Percentiles rank a stretch among this genome's conserved stretches.
Conservation (phyloP, 805 yeast species). For the Teunomyces atbi region DNA sequence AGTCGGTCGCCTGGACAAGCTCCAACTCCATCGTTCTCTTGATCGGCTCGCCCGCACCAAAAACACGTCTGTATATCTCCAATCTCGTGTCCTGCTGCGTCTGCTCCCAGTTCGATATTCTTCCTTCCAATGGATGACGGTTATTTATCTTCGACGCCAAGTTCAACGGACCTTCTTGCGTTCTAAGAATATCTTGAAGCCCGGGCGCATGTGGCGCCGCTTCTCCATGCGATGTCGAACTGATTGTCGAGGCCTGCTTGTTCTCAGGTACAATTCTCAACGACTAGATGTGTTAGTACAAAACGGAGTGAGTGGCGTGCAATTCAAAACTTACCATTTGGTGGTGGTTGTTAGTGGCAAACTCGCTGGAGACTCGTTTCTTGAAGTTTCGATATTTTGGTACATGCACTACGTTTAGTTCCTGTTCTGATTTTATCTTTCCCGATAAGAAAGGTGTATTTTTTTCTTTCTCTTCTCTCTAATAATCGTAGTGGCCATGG, state of each 20-base stretch:
- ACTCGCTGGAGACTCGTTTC: no score
- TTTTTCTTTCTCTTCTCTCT: no score
- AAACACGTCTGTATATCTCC: slow-evolving; percentile 77
- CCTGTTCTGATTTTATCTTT: no score
- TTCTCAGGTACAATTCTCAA: slow-evolving; percentile 57
- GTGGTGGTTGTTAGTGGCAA: not conserved
- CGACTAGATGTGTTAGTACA: slow-evolving; percentile 33
- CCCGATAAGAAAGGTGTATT: no score
- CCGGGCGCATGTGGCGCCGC: slow-evolving; percentile 68
- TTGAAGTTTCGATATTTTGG: no score
- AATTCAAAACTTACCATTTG: not conserved
- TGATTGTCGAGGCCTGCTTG: slow-evolving; percentile 44
- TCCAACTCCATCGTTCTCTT: slow-evolving; percentile 85
- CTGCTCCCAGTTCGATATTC: slow-evolving; percentile 76
- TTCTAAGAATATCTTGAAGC: slow-evolving; percentile 65
- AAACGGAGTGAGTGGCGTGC: not conserved
- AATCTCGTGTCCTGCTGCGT: slow-evolving; percentile 67
- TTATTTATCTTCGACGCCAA: slow-evolving; percentile 63
- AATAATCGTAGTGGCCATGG: slow-evolving; percentile 1
- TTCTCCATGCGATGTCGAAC: slow-evolving; percentile 51
- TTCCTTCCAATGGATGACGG: slow-evolving; percentile 82
- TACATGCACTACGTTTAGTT: no score
- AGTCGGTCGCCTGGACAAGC: slow-evolving; percentile 67
- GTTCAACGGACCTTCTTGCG: slow-evolving; percentile 61
- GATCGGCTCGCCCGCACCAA: slow-evolving; percentile 94